Base-by-base conservation (phyloP, 1,284 basidiomycete genomes). In the Tausonia pullulans region DNA sequence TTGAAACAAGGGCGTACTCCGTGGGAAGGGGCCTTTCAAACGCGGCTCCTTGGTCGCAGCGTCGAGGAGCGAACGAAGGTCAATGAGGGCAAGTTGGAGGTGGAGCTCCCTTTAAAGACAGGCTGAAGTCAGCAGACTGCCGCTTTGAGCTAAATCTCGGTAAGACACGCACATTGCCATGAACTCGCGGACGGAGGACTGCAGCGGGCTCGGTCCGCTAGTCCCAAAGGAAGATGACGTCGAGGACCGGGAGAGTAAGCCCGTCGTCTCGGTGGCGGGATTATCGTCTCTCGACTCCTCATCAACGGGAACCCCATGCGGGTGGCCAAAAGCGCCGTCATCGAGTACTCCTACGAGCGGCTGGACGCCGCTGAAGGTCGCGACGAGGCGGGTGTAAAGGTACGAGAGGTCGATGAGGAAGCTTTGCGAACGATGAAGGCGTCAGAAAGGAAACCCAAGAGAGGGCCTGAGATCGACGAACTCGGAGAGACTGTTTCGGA, bases 11-110 rank as follows among this genome's bases (percentile, higher is more conserved):
- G 45, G 49, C 54, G 55, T 11, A 62, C 53, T 46, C 8, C 41
- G 56, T 44, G 90, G 89, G 76, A 95, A 97, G 0, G 91, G 90
- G 0, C 93, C 93, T 74, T 98, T 98, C 65, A 98, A 76, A 52
- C 95, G 86, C 3, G 93, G 93, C 72, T 98, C 95, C 72, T 95
- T 88, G 70, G 87, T 85, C 0, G 95, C 89, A 71, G 96, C 90
- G 9, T 85, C 83, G 39, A 98, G 79, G 10, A 98, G 78, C 0
- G 81, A 84, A 71, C 90, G 86, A 4, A 96, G 77, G 71, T 88
- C 84, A 58, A 94, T 88, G 49, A 98, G 78, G 71, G 91, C 87
- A 70, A 90, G 86, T 71, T 97, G 95, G 13, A 98, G 79, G 72
- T 96, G 90, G 8, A 97, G 79, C 74, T 97, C 94, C 90, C 93